Evolutionary conservation across 371 early-diverging fungal species (phyloP).

Genomic region (Mucor circinelloides): DNA sequence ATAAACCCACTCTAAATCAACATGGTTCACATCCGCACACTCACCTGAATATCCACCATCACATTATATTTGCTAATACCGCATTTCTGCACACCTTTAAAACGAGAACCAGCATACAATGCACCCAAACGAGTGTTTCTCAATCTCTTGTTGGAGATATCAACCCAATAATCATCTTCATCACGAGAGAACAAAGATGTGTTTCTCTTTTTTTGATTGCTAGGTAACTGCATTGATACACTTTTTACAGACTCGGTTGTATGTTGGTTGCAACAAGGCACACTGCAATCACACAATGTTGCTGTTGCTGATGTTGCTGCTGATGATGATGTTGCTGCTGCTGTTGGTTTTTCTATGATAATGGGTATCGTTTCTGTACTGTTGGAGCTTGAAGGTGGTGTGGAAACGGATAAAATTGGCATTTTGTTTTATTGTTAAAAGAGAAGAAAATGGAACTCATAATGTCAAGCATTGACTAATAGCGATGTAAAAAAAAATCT

Average conservation of each 20-base stretch:
- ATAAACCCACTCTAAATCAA: not conserved
- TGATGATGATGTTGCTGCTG: not conserved
- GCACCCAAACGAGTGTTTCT: constrained; percentile 33
- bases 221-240: not conserved
- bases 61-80: constrained; percentile 72
- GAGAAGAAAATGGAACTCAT: not conserved
- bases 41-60: constrained; percentile 76
- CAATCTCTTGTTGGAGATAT: constrained; percentile 41
- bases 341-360: not conserved
- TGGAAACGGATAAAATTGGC: not conserved
- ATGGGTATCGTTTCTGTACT: not conserved
- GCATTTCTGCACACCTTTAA: constrained; percentile 74
- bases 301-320: not conserved
- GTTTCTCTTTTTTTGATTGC: constrained; percentile 2
- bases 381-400: not conserved
- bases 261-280: not conserved
- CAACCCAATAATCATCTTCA: constrained; percentile 42
- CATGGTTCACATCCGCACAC: not conserved
- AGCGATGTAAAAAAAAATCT: not conserved
- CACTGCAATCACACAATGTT: not conserved
- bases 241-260: not conserved
- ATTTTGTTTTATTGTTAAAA: not conserved
- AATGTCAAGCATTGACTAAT: not conserved
- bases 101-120: constrained; percentile 71
- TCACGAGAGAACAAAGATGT: constrained; percentile 34